phyloP scores from a whole-genome alignment of 2,329 filamentous ascomycete species.

The Colletotrichum liaoningense region DNA sequence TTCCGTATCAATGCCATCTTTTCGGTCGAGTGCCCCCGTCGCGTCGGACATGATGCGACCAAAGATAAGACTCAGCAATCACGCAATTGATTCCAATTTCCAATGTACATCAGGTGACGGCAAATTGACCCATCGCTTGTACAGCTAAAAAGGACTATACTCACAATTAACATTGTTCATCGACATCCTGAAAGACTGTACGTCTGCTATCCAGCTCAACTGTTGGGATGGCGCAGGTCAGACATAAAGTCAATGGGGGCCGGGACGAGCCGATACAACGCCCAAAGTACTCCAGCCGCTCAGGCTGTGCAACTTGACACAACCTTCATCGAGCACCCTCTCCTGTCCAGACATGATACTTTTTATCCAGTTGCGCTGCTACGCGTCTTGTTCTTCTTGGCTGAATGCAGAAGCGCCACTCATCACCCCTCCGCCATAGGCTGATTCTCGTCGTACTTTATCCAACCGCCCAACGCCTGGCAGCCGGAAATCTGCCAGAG shows the following conservation, averaged over 20 bases:
- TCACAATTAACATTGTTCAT: no score
- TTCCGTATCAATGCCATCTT: background rate
- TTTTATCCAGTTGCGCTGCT: background rate
- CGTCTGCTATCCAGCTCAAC: background rate
- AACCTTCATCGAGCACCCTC: background rate
- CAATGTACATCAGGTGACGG: background rate
- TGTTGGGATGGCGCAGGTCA: background rate
- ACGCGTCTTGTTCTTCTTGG: background rate
- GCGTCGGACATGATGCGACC: background rate
- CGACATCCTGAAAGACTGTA: background rate
- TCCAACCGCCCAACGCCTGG: slow-evolving; percentile 10
- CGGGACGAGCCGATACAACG: background rate
- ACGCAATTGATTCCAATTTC: slow-evolving; percentile 2
- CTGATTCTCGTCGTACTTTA: background rate
- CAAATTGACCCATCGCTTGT: background rate
- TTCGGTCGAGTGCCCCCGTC: background rate
- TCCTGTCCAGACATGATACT: background rate
- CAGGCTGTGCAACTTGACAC: background rate
- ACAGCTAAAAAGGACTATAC: no score
- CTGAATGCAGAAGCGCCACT: slow-evolving; percentile 24
- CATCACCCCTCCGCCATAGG: background rate
- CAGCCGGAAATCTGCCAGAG: background rate
- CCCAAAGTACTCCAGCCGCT: background rate
- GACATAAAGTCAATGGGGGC: background rate
- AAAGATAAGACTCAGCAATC: slow-evolving; percentile 17